Evolutionary conservation across 2,329 filamentous ascomycete genomes (phyloP), one percentile per base, ranked within the genome.

Genomic region (Ceratocystis papillata): DNA sequence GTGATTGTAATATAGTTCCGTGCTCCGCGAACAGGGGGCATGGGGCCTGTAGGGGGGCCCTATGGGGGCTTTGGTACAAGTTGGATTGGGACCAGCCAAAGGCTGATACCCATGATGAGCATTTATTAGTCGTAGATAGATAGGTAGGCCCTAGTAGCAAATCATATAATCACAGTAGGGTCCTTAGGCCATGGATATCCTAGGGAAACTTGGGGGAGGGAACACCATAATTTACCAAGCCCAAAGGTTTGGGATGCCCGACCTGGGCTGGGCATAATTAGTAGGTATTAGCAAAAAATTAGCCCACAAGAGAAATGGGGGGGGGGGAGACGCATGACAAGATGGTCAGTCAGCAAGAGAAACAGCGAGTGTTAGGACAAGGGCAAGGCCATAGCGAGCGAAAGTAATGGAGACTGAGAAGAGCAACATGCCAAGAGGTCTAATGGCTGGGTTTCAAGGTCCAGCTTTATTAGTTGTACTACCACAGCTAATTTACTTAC

Each of bases 201-300:
- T 59, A 59, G 28, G 5, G 28, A 59, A 30, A 4, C 53, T n/a
- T 25, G 53, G 53, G 53, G 28, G 12, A 30, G n/a, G 53, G 12
- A 20, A 20, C 17, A 1, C 28, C n/a, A 4, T 25, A 33, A 33
- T 59, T 59, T 59, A 59, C 28, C 28, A 33, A 33, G 17, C 33
- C 53, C 53, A 33, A 59, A 59, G 53, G n/a, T 59, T 59, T 59
- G 53, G 53, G 53, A 59, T 12, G 17, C 53, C 20, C 17, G 53
- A 33, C 15, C 37, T n/a, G 25, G 8, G 17, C 6, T 33, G 28
- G 53, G 53, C 8, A 37, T 59, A 59, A 59, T 59, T 59, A 59
- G 7, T 4, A 25, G 15, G 4, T 30, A 59, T 59, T 59, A 33
- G 17, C 2, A 6, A 17, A n/a, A 28, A 53, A 53, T 20, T 20